These are phyloP conservation scores for Talaromyces wortmannii DNA, from an alignment of 495 filamentous ascomycete genomes.

Conservation along the genomic window DNA sequence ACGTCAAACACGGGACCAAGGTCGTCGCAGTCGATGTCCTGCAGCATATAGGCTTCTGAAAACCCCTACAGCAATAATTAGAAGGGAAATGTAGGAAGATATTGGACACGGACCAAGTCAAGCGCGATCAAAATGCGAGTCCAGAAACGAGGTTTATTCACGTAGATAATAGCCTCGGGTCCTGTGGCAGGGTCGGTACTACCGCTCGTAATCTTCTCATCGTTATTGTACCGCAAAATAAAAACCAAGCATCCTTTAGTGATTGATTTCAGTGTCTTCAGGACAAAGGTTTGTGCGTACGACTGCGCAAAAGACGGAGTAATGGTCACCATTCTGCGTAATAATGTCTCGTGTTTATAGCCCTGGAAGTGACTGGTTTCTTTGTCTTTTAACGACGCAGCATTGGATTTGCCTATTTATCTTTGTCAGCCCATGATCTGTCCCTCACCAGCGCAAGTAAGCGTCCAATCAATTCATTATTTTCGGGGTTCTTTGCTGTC, in stretches of 20 bases:
- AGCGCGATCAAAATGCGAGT: conserved; percentile 1
- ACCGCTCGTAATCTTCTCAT: not conserved
- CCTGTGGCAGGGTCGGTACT: not conserved
- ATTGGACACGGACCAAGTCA: conserved; percentile 3
- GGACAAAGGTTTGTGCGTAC: not conserved
- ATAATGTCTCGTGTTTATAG: too few species aligned
- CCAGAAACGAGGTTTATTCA: conserved; percentile 6
- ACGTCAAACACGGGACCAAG: conserved; percentile 60
- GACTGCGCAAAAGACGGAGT: not conserved
- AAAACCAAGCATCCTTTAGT: not conserved
- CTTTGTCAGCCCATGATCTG: too few species aligned
- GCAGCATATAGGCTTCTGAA: conserved; percentile 64
- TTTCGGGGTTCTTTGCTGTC: too few species aligned
- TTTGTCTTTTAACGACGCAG: too few species aligned
- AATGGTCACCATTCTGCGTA: not conserved
- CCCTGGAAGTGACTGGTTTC: too few species aligned
- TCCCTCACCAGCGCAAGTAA: too few species aligned
- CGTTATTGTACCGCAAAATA: not conserved
- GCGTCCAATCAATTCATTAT: too few species aligned
- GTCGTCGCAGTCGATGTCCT: conserved; percentile 56
- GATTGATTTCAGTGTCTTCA: not conserved
- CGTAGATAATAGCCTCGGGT: not conserved
- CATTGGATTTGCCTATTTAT: too few species aligned
- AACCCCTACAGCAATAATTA: conserved; percentile 38
- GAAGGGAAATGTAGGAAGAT: not conserved